Evolutionary conservation across 768 basidiomycete genomes (phyloP).

Genomic region (Mycena pura): DNA sequence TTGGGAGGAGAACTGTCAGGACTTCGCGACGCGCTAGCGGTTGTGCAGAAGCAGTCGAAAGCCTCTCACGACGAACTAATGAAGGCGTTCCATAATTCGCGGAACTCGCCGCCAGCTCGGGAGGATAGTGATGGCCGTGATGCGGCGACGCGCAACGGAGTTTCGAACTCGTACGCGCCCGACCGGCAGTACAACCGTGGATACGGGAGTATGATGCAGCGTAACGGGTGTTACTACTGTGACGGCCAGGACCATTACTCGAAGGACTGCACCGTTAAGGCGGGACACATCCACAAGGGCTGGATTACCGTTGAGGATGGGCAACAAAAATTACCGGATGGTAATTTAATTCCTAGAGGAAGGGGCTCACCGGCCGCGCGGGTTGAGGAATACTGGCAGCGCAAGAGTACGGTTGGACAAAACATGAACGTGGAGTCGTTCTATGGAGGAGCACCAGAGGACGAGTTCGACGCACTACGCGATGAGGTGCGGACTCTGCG

Average conservation of each 20-base stretch:
- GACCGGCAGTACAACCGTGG: not conserved
- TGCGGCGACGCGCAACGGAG: not conserved
- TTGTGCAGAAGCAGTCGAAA: constrained; percentile 3
- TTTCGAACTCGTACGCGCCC: not conserved
- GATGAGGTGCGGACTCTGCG: constrained; percentile 13
- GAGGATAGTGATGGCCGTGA: not conserved
- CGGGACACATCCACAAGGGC: not conserved
- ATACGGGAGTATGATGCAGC: not conserved
- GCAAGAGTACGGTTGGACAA: not conserved
- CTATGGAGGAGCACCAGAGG: not conserved
- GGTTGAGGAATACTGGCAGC: constrained; percentile 12
- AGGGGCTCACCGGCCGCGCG: not conserved
- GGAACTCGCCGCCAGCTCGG: not conserved
- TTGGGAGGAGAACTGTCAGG: constrained; percentile 3
- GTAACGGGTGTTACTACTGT: constrained; percentile 6
- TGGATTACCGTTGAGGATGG: not conserved
- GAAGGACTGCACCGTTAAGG: not conserved
- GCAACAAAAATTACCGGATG: not conserved
- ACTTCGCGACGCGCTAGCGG: constrained; percentile 2
- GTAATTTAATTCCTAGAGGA: not conserved
- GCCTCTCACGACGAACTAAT: constrained; percentile 7
- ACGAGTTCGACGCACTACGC: constrained; percentile 1
- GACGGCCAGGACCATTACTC: constrained; percentile 4
- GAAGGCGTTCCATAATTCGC: not conserved
- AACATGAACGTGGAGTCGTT: not conserved